Base-by-base conservation (phyloP, 306 rosid species). In the Phaseolus lunatus region DNA sequence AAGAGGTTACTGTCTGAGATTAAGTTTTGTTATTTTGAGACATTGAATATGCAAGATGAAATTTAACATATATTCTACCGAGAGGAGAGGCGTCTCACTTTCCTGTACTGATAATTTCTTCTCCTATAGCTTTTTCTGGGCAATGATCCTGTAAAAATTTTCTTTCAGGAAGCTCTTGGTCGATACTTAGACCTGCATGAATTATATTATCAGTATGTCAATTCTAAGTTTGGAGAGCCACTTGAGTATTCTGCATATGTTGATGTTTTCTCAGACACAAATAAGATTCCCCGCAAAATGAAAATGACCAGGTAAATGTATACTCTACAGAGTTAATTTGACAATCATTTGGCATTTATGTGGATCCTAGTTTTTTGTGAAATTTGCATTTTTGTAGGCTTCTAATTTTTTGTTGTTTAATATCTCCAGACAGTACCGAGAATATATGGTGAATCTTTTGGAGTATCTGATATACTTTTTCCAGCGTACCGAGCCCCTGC, bases 141-240 rank as follows among this genome's bases (percentile, higher is more conserved):
- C 33, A 58, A 47, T 82, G 56, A 80, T 83, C 61, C 15, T n/a
- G 77, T 71, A 59, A n/a, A 19, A 35, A 14, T 54, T 78, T 82
- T 54, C 27, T 84, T 88, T 65, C 86, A 94, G 98, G 98, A 95
- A 92, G 93, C 96, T 63, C 69, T 68, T 62, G 98, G 98, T 75
- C 88, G 96, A 54, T 92, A 95, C 84, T 83, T 95, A 23, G 98
- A 95, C 84, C 18, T 95, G 92, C 96, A 95, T 73, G 98, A 89
- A 67, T 67, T 95, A 56, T 92, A 89, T 79, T 70, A 95, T 73
- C 91, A 82, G 72, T 95, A 83, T 79, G 78, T 90, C 78, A 95
- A 95, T 90, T 92, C 97, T 12, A 95, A 92, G 78, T 95, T 95
- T 84, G 98, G 98, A 26, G 92, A 95, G 80, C 92, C 96, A n/a